Evolutionary conservation across 2,329 filamentous ascomycete genomes (phyloP).

Genomic region (Pseudogymnoascus sp.): DNA sequence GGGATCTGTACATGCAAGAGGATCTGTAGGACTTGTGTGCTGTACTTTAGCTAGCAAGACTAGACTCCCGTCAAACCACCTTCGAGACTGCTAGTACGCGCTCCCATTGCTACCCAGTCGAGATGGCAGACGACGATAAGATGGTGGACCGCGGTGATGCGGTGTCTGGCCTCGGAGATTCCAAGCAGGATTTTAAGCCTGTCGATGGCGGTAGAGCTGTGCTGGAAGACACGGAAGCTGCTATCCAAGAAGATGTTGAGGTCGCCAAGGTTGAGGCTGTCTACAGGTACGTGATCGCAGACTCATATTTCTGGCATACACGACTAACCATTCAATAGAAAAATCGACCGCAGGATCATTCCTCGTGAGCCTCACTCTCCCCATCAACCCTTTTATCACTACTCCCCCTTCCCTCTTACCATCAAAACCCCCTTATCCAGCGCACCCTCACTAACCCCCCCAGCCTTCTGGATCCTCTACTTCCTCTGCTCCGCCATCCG

Average conservation of each 20-base stretch:
- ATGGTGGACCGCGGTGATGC: background rate
- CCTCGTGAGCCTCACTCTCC: conserved; percentile 29
- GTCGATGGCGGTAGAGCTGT: conserved; percentile 5
- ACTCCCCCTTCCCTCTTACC: conserved; percentile 8
- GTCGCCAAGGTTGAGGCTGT: conserved; percentile 28
- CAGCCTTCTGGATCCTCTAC: conserved; percentile 81
- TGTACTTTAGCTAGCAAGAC: background rate
- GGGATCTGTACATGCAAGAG: background rate
- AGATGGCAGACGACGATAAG: conserved; percentile 18
- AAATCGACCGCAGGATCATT: conserved; percentile 49
- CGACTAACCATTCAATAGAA: conserved; percentile 22
- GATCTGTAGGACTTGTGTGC: background rate
- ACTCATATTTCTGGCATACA: background rate
- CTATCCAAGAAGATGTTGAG: conserved; percentile 18
- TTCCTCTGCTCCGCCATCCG: conserved; percentile 88
- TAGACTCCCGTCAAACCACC: background rate
- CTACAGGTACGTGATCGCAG: conserved; percentile 27
- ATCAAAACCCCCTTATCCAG: background rate
- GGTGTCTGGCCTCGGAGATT: background rate
- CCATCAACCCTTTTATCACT: background rate
- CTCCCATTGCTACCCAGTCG: conserved; percentile 25
- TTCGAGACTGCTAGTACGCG: conserved; percentile 23
- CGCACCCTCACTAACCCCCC: conserved; percentile 6
- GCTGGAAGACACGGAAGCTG: background rate
- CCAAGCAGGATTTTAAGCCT: background rate